These are phyloP conservation scores for Aspergillus sclerotialis DNA, from an alignment of 2,329 filamentous ascomycete species.

Conservation along the genomic window DNA sequence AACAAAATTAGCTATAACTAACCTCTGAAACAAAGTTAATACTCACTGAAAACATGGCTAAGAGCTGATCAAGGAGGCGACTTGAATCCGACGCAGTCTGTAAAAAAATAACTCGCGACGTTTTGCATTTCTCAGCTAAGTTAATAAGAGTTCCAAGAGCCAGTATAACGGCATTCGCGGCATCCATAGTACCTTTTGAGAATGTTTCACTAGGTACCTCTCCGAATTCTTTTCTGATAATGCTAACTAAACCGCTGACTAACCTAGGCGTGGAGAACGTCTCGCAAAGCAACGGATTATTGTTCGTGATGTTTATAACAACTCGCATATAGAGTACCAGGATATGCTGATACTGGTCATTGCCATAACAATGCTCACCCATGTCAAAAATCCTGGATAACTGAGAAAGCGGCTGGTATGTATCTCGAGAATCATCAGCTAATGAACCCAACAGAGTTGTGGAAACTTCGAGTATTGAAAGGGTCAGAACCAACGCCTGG, in stretches of 20 bases:
- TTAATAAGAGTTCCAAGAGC: slow-evolving; percentile 81
- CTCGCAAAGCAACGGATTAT: slow-evolving; percentile 61
- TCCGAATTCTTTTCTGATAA: slow-evolving; percentile 28
- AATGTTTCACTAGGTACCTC: slow-evolving; percentile 22
- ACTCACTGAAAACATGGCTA: slow-evolving; percentile 61
- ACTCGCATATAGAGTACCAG: slow-evolving; percentile 54
- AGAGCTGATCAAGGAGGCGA: slow-evolving; percentile 52
- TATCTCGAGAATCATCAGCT: slow-evolving; percentile 17
- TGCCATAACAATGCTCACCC: slow-evolving; percentile 5
- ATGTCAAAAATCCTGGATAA: slow-evolving; percentile 34
- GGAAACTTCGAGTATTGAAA: slow-evolving; percentile 34
- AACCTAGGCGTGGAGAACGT: slow-evolving; percentile 50
- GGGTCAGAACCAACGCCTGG: slow-evolving; percentile 18
- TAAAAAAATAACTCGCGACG: slow-evolving; percentile 49
- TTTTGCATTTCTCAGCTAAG: slow-evolving; percentile 68
- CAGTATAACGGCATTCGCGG: slow-evolving; percentile 68
- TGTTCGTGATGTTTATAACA: slow-evolving; percentile 80
- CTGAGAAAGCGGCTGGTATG: slow-evolving; percentile 23
- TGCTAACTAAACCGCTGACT: slow-evolving; percentile 28
- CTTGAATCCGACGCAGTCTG: slow-evolving; percentile 26
- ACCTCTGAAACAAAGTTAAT: slow-evolving; percentile 62
- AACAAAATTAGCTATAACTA: slow-evolving; percentile 26
- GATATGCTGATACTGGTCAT: slow-evolving; percentile 17
- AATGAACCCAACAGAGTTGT: slow-evolving; percentile 22
- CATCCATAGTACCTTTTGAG: slow-evolving; percentile 39